Conservation (phyloP, 768 basidiomycete genomes). For the Phaffia australis region DNA sequence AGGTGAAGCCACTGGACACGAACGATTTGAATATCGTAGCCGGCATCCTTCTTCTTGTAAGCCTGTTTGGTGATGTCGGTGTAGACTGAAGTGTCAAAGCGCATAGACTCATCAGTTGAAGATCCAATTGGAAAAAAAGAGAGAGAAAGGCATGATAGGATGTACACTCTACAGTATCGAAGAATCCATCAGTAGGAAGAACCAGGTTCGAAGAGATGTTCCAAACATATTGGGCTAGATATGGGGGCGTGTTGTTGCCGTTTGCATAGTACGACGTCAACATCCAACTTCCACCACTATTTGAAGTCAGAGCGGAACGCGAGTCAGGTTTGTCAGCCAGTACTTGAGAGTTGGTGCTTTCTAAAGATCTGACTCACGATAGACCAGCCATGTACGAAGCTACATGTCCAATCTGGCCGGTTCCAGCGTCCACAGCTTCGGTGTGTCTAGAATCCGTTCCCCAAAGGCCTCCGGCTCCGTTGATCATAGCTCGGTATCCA, state of each 20-base stretch:
- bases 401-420: conserved; percentile 6
- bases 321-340: background rate
- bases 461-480: conserved; percentile 13
- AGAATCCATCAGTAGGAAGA: conserved; percentile 30
- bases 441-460: conserved; percentile 16
- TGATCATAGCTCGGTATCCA: conserved; percentile 23
- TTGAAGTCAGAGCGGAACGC: too few species aligned
- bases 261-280: conserved; percentile 36
- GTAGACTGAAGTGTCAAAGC: conserved; percentile 30
- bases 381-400: conserved; percentile 23
- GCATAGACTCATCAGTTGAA: too few species aligned
- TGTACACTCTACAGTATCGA: conserved; percentile 24
- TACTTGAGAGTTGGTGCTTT: too few species aligned
- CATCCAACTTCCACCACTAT: conserved; percentile 18
- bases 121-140: too few species aligned
- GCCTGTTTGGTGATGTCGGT: conserved; percentile 34
- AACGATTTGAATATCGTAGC: conserved; percentile 35
- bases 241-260: conserved; percentile 30
- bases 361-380: background rate
- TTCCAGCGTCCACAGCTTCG: conserved; percentile 10
- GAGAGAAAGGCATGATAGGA: too few species aligned
- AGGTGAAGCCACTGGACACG: background rate
- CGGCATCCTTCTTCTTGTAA: conserved; percentile 31
- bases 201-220: conserved; percentile 36
- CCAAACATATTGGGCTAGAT: conserved; percentile 36